These are phyloP conservation scores for Yamadazyma diddensiae DNA, from an alignment of 1,139 yeast species.

Conservation along the genomic window DNA sequence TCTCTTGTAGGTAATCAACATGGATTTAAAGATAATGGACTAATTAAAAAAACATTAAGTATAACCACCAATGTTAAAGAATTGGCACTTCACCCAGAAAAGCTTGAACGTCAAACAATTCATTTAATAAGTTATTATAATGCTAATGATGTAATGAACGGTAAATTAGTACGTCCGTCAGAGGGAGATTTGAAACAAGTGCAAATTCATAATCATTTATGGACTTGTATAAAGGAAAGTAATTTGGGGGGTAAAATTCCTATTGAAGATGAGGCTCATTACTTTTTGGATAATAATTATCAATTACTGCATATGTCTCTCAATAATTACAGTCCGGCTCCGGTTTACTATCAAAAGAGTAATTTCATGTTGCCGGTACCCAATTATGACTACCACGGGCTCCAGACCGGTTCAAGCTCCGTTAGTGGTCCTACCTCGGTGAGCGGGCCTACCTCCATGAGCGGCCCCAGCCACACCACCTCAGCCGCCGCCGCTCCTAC, in stretches of 20 bases:
- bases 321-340: slow-evolving; percentile 6
- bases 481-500: neutral
- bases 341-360: slow-evolving; percentile 13
- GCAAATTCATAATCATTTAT: slow-evolving; percentile 54
- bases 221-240: slow-evolving; percentile 59
- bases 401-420: too few relatives aligned
- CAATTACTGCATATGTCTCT: slow-evolving; percentile 39
- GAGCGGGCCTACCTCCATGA: too few relatives aligned
- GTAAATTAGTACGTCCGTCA: slow-evolving; percentile 58
- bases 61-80: slow-evolving; percentile 44
- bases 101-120: slow-evolving; percentile 46
- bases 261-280: slow-evolving; percentile 52
- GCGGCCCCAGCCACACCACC: too few relatives aligned
- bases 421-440: too few relatives aligned
- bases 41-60: slow-evolving; percentile 80
- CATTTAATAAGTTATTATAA: slow-evolving; percentile 79
- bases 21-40: slow-evolving; percentile 71
- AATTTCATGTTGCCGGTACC: slow-evolving; percentile 17
- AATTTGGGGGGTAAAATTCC: slow-evolving; percentile 56
- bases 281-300: slow-evolving; percentile 46
- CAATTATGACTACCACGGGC: slow-evolving; percentile 14
- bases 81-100: slow-evolving; percentile 22
- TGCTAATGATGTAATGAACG: slow-evolving; percentile 66
- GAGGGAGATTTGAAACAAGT: slow-evolving; percentile 52
- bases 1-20: slow-evolving; percentile 38